Base-by-base conservation (phyloP, 176 grass and related monocot species). In the Eragrostis nindensis region DNA sequence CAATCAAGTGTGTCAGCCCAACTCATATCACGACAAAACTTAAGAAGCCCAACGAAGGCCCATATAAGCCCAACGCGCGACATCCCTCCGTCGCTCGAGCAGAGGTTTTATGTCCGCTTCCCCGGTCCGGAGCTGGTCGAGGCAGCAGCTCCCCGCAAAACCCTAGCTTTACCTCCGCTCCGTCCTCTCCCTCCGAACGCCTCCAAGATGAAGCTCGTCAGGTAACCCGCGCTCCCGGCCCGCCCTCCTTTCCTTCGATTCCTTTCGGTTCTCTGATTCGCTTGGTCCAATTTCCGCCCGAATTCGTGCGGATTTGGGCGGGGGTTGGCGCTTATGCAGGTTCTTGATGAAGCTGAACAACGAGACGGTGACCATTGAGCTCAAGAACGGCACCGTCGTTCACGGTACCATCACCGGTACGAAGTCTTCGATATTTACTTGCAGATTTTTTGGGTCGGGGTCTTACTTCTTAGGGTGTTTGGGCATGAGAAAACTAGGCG, bases 301-400 rank as follows among this genome's bases (percentile, higher is more conserved):
- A 73, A 86, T 90, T 19, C 66, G 67, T 68, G 67, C 65, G 46
- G 54, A 82, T 78, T 75, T 71, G 73, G 53, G 59, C 36, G 14
- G 45, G 82, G 36, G 18, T 8, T 61, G 45, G 27, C 73, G 50
- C 22, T n/a, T 78, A 1, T 49, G 62, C 79, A 91, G 92, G 86
- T 94, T 94, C 70, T 84, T 94, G 80, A 91, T 94, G 92, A 94
- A 94, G 92, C 92, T 94, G 70, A 94, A 91, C 83, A 94, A 94
- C 86, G 92, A 94, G 76, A 94, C 92, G 61, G 92, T 94, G 36
- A 91, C 92, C 45, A 91, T 94, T 66, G 92, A 94, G 86, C 88
- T 94, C 24, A 94, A 94, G 86, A 91, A 94, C 55, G 89, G 92
- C 61, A 94, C 89, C 67, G 69, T 90, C 36, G 92, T 94, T 16